These are phyloP conservation scores for Lodderomyces margitis DNA, from an alignment of 1,139 yeast species.

Conservation along the genomic window DNA sequence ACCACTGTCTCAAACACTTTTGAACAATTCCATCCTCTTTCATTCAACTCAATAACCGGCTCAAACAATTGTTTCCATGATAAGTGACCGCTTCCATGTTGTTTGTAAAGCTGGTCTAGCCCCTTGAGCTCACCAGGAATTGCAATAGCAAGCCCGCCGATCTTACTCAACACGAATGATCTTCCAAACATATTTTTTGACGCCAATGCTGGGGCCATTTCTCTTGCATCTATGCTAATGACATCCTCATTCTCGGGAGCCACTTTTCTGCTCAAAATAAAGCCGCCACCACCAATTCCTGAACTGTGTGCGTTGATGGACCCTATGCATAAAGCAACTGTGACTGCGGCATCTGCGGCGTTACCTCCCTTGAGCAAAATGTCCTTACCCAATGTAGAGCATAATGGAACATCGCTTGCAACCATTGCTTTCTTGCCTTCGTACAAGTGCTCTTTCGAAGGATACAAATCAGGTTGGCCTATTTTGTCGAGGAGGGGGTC, in stretches of 20 bases:
- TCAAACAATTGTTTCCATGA: slow-evolving; percentile 70
- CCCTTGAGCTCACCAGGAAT: slow-evolving; percentile 92
- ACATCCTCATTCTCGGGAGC: slow-evolving; percentile 35
- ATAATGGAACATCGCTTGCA: slow-evolving; percentile 68
- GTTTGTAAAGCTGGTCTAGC: slow-evolving; percentile 53
- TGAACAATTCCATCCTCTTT: slow-evolving; percentile 64
- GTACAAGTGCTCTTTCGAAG: slow-evolving; percentile 28
- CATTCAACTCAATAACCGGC: slow-evolving; percentile 72
- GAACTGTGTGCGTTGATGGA: slow-evolving; percentile 77
- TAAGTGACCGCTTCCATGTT: slow-evolving; percentile 69
- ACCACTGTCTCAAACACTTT: slow-evolving; percentile 42
- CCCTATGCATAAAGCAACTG: slow-evolving; percentile 87
- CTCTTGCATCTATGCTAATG: slow-evolving; percentile 80
- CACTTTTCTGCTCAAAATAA: slow-evolving; percentile 52
- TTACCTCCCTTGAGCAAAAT: slow-evolving; percentile 56
- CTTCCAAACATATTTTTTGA: slow-evolving; percentile 59
- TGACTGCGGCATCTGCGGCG: slow-evolving; percentile 93
- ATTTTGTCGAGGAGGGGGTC: slow-evolving; percentile 18
- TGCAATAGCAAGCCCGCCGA: slow-evolving; percentile 84
- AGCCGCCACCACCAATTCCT: slow-evolving; percentile 94
- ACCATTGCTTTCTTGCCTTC: slow-evolving; percentile 59
- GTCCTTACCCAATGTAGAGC: slow-evolving; percentile 67
- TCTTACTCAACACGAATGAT: slow-evolving; percentile 43
- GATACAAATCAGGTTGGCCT: slow-evolving; percentile 36
- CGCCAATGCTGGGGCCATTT: slow-evolving; percentile 72